These are phyloP conservation scores for Starmera caribaea DNA, from an alignment of 805 yeast species.

Conservation along the genomic window DNA sequence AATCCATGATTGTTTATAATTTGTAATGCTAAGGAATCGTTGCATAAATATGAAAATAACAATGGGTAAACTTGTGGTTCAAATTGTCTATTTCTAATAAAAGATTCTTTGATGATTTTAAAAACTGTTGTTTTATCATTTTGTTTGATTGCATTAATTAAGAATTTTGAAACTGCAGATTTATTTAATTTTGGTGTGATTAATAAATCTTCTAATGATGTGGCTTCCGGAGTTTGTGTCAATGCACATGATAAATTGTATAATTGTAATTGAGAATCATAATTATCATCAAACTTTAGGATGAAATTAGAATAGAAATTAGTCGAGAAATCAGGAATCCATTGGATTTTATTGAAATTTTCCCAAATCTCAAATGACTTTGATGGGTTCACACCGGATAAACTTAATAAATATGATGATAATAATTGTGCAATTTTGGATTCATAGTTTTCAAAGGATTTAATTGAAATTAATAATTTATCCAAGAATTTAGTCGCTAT, in stretches of 20 bases:
- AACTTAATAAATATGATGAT: slow-evolving; percentile 32
- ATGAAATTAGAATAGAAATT: slow-evolving; percentile 24
- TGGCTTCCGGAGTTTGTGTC: slow-evolving; percentile 11
- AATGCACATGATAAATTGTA: slow-evolving; percentile 15
- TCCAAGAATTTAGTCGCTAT: slow-evolving; percentile 51
- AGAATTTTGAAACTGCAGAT: slow-evolving; percentile 10
- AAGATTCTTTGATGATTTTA: slow-evolving; percentile 30
- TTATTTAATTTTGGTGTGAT: slow-evolving; percentile 8
- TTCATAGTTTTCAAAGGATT: slow-evolving; percentile 23
- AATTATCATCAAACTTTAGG: no score
- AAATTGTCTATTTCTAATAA: slow-evolving; percentile 23
- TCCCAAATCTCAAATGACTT: slow-evolving; percentile 27
- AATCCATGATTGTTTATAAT: slow-evolving; percentile 26
- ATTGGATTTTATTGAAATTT: slow-evolving; percentile 25
- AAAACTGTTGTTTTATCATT: slow-evolving; percentile 21
- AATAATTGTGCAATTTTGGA: slow-evolving; percentile 30
- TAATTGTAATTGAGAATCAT: no score
- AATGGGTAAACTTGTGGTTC: slow-evolving; percentile 22
- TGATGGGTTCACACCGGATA: slow-evolving; percentile 23
- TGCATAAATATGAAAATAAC: slow-evolving; percentile 23
- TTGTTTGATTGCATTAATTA: slow-evolving; percentile 8
- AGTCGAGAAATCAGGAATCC: slow-evolving; percentile 32
- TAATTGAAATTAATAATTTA: slow-evolving; percentile 36
- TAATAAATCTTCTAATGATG: slow-evolving; percentile 4
- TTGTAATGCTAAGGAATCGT: slow-evolving; percentile 21